These are phyloP conservation scores for Mycena citricolor DNA, from an alignment of 1,284 basidiomycete genomes.

Conservation along the genomic window DNA sequence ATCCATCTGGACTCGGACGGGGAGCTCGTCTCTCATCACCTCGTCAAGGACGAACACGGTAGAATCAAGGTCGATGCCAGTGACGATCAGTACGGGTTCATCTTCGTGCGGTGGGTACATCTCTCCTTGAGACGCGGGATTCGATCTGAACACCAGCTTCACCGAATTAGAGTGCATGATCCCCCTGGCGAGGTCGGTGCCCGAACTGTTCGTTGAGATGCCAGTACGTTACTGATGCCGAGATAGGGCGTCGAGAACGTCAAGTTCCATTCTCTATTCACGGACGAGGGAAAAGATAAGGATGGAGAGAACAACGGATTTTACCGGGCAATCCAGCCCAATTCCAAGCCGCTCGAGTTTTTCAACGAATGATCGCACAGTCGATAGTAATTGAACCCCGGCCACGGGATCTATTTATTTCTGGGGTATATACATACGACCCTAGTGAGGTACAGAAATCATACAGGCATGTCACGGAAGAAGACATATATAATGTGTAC, in stretches of 20 bases:
- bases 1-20: conserved; percentile 12
- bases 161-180: conserved; percentile 57
- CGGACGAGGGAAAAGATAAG: conserved; percentile 60
- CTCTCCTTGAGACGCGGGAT: no score
- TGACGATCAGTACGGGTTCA: conserved; percentile 58
- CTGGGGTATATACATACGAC: conserved; percentile 13
- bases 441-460: conserved; percentile 12
- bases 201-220: conserved; percentile 5
- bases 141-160: neutral
- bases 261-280: conserved; percentile 68
- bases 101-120: conserved; percentile 68
- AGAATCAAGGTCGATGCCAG: conserved; percentile 35
- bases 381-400: no score
- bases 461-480: conserved; percentile 11
- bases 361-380: conserved; percentile 76
- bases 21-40: conserved; percentile 7
- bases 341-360: conserved; percentile 61
- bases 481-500: conserved; percentile 17
- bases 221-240: conserved; percentile 6
- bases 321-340: conserved; percentile 64
- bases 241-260: conserved; percentile 63
- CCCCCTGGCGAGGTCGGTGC: conserved; percentile 63
- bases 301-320: conserved; percentile 27
- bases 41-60: conserved; percentile 12
- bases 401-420: conserved; percentile 22